A percentile compares a stretch with the other conserved stretches of the same genome.
Conservation (phyloP, 208 protist genomes). For the Phytomonas serpens region DNA sequence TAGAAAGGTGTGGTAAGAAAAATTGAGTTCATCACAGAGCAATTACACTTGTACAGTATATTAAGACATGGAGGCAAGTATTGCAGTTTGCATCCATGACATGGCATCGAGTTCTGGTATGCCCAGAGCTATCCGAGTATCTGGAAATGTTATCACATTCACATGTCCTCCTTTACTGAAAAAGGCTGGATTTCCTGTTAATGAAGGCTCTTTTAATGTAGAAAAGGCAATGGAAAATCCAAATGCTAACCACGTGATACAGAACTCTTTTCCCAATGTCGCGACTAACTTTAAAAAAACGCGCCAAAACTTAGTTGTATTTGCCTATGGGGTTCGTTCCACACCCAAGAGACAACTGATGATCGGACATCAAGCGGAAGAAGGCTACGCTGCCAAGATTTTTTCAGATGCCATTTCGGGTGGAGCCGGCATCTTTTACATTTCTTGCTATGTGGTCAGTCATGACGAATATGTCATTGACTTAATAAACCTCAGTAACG, state of each 20-base stretch:
- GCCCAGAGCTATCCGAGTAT: constrained; percentile 27
- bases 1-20: not conserved
- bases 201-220: constrained; percentile 50
- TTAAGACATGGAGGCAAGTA: constrained; percentile 55
- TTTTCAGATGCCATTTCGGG: constrained; percentile 45
- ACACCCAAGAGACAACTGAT: constrained; percentile 81
- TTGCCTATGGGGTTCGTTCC: constrained; percentile 74
- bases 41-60: not conserved
- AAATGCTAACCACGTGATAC: constrained; percentile 19
- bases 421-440: constrained; percentile 47
- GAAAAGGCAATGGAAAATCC: constrained; percentile 48
- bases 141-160: constrained; percentile 49
- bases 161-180: constrained; percentile 38
- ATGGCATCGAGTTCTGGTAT: constrained; percentile 27
- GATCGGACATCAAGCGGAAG: constrained; percentile 41
- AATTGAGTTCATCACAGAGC: not conserved
- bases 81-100: constrained; percentile 63
- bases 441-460: constrained; percentile 74
- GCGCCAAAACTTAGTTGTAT: constrained; percentile 79
- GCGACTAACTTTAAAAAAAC: constrained; percentile 47
- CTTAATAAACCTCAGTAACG: constrained; percentile 71
- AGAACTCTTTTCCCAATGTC: constrained; percentile 26
- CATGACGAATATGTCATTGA: constrained; percentile 67
- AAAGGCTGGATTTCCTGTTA: constrained; percentile 63
- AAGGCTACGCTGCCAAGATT: constrained; percentile 66